Evolutionary conservation across 106 monocot genomes (phyloP).

Genomic region (Dioscorea dumetorum): DNA sequence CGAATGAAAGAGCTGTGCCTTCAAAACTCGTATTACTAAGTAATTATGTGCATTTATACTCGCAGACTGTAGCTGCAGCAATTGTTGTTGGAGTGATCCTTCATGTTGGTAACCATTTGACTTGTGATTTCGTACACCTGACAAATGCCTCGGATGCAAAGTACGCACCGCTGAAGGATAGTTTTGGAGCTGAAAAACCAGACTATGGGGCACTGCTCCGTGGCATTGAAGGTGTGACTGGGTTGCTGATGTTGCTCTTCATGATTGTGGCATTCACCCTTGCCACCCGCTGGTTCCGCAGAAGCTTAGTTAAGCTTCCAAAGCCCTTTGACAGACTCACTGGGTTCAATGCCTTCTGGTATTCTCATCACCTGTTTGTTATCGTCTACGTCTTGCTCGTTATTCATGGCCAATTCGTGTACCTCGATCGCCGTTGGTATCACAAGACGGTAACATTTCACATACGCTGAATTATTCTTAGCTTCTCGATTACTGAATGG

Average conservation of each 20-base stretch:
- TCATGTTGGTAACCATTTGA: constrained; percentile 76
- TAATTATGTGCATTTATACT: background rate
- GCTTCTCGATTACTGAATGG: background rate
- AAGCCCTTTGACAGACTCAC: constrained; percentile 63
- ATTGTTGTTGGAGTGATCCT: constrained; percentile 87
- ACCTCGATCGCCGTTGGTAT: constrained; percentile 57
- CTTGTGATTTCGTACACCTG: constrained; percentile 78
- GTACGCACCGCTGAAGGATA: constrained; percentile 23
- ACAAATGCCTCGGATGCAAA: constrained; percentile 17
- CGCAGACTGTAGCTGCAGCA: constrained; percentile 76
- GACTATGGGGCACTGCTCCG: constrained; percentile 36
- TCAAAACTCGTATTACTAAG: background rate
- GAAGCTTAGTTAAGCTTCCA: constrained; percentile 70
- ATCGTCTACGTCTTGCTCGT: constrained; percentile 68
- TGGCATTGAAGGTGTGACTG: constrained; percentile 70
- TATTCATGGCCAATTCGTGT: constrained; percentile 63
- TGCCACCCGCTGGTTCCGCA: constrained; percentile 81
- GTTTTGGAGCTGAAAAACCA: constrained; percentile 68
- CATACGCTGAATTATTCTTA: background rate
- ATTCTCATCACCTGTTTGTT: constrained; percentile 81
- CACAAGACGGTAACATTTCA: constrained; percentile 48
- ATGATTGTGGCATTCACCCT: constrained; percentile 76
- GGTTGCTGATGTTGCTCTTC: constrained; percentile 63
- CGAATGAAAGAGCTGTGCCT: background rate
- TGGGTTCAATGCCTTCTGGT: constrained; percentile 98